Evolutionary conservation across 192 early-diverging fungal species (phyloP).

Genomic region (Umbelopsis sp.): DNA sequence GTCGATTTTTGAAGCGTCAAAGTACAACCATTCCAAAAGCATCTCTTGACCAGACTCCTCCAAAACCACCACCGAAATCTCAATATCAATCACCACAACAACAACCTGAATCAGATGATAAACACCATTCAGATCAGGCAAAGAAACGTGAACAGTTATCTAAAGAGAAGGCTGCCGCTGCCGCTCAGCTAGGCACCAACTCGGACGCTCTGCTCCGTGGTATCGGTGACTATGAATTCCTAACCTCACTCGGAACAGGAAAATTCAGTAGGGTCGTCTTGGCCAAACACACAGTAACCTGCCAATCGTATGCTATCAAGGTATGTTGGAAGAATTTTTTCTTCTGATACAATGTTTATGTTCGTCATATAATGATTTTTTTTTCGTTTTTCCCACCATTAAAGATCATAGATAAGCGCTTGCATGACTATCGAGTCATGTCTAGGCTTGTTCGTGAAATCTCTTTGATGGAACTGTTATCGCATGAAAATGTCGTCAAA

Average conservation of each 20-base stretch:
- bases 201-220: conserved; percentile 39
- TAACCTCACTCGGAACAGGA: conserved; percentile 73
- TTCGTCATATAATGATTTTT: too few relatives aligned
- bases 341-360: too few relatives aligned
- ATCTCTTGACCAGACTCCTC: conserved; percentile 10
- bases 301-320: conserved; percentile 39
- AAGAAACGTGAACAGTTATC: background rate
- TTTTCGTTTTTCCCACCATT: too few relatives aligned
- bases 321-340: conserved; percentile 16
- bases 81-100: background rate
- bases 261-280: conserved; percentile 82
- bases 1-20: conserved; percentile 3
- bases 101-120: conserved; percentile 1
- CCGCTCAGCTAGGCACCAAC: conserved; percentile 24
- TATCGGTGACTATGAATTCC: conserved; percentile 74
- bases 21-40: conserved; percentile 1
- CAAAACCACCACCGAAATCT: conserved; percentile 15
- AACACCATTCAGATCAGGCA: background rate
- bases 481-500: conserved; percentile 90
- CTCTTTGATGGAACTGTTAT: conserved; percentile 78
- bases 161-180: conserved; percentile 1
- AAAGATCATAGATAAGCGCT: conserved; percentile 56
- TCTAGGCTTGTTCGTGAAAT: conserved; percentile 80
- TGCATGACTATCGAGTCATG: conserved; percentile 53
- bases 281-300: conserved; percentile 58